phyloP scores from a whole-genome alignment of 352 stramenopile genomes.

The Phytophthora kernoviae region DNA sequence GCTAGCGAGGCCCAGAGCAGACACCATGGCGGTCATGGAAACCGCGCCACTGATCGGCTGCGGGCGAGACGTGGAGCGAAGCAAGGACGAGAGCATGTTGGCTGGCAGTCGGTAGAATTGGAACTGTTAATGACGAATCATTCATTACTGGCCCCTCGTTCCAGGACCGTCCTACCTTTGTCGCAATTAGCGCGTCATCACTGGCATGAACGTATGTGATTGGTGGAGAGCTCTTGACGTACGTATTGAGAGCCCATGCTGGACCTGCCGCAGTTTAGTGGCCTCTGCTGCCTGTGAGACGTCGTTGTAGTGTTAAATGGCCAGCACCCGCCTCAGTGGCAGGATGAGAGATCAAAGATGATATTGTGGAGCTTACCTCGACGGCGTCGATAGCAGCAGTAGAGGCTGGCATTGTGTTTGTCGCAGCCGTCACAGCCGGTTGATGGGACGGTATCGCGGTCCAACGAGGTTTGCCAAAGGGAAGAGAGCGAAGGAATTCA shows the following conservation, averaged over 20 bases:
- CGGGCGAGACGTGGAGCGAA: constrained; percentile 26
- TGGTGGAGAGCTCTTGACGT: constrained; percentile 7
- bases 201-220: constrained; percentile 19
- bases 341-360: no score
- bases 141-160: constrained; percentile 27
- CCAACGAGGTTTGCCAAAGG: no score
- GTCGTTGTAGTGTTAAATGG: no score
- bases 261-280: no score
- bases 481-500: no score
- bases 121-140: constrained; percentile 13
- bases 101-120: constrained; percentile 13
- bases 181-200: constrained; percentile 11
- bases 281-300: no score
- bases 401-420: no score
- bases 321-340: no score
- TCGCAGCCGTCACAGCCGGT: no score
- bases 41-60: constrained; percentile 20
- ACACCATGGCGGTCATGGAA: constrained; percentile 38
- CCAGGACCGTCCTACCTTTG: constrained; percentile 14
- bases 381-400: no score
- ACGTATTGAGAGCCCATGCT: neutral
- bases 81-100: constrained; percentile 33
- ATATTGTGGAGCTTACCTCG: no score
- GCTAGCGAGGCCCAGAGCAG: constrained; percentile 34
- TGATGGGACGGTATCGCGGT: no score